Evolutionary conservation across 2,329 filamentous ascomycete genomes (phyloP).

Genomic region (Madurella fahalii): DNA sequence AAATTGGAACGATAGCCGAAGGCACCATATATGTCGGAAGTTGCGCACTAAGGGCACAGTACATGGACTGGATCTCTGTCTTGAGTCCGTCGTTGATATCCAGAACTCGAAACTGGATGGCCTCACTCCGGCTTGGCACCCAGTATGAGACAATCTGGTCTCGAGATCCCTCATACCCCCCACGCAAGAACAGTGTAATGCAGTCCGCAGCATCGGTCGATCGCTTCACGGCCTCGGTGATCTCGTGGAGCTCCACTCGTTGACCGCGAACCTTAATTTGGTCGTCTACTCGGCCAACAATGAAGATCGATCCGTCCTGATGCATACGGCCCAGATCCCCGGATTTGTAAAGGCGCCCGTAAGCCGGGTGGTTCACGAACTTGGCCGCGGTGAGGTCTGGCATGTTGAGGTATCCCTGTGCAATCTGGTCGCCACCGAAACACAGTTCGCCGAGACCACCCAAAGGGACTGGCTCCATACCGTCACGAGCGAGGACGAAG

Average conservation of each 20-base stretch:
- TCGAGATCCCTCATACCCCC: slow-evolving; percentile 31
- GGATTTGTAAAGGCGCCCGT: slow-evolving; percentile 74
- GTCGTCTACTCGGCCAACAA: slow-evolving; percentile 69
- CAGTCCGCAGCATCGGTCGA: slow-evolving; percentile 55
- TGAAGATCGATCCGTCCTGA: slow-evolving; percentile 68
- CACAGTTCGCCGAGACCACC: slow-evolving; percentile 80
- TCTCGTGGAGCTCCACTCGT: slow-evolving; percentile 72
- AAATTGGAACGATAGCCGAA: slow-evolving; percentile 65
- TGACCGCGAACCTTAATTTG: slow-evolving; percentile 81
- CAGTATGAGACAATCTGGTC: slow-evolving; percentile 67
- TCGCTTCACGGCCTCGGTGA: slow-evolving; percentile 59
- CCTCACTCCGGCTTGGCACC: slow-evolving; percentile 39
- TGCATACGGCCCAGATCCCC: slow-evolving; percentile 80
- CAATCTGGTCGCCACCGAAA: slow-evolving; percentile 81
- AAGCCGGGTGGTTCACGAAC: slow-evolving; percentile 64
- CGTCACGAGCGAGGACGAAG: slow-evolving; percentile 52
- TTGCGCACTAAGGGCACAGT: slow-evolving; percentile 47
- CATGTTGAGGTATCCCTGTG: slow-evolving; percentile 67
- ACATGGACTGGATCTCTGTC: slow-evolving; percentile 44
- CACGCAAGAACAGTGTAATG: slow-evolving; percentile 55
- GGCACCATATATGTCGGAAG: slow-evolving; percentile 79
- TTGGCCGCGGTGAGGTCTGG: slow-evolving; percentile 58
- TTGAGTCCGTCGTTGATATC: slow-evolving; percentile 31
- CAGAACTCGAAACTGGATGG: slow-evolving; percentile 35
- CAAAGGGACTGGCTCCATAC: slow-evolving; percentile 54